These are phyloP conservation scores for Aphelidium insulamus DNA, from an alignment of 371 early-diverging fungal species.

Conservation along the genomic window DNA sequence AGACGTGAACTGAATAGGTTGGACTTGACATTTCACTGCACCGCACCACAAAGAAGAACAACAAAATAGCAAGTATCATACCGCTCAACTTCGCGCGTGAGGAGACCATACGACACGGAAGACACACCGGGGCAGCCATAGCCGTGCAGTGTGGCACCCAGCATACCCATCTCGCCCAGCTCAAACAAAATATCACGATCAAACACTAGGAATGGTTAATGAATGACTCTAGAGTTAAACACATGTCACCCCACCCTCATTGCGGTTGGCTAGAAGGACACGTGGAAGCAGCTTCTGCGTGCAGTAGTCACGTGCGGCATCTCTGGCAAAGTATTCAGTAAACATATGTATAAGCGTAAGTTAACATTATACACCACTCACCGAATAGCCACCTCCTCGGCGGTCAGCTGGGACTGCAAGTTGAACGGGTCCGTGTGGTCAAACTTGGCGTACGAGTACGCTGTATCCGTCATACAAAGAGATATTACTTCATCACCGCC, in stretches of 20 bases:
- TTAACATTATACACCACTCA: constrained; percentile 5
- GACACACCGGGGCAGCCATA: constrained; percentile 94
- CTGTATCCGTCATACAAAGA: no score
- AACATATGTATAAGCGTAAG: constrained; percentile 1
- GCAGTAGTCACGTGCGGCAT: constrained; percentile 66
- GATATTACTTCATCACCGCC: no score
- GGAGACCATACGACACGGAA: constrained; percentile 86
- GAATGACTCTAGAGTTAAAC: background rate
- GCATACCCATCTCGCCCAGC: constrained; percentile 82
- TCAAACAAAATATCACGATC: constrained; percentile 76
- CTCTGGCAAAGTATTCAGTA: constrained; percentile 15
- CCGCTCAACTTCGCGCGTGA: constrained; percentile 87
- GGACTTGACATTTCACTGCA: no score
- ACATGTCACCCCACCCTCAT: constrained; percentile 38
- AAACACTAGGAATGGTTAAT: constrained; percentile 23
- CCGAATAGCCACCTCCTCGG: constrained; percentile 64
- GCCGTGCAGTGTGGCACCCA: constrained; percentile 88
- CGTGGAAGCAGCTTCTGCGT: constrained; percentile 72
- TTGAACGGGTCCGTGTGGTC: constrained; percentile 83
- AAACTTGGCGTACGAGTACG: no score
- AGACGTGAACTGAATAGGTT: background rate
- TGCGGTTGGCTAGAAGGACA: constrained; percentile 56
- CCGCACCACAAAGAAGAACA: background rate
- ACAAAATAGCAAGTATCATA: constrained; percentile 6
- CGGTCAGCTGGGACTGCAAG: constrained; percentile 60